Base-by-base conservation (phyloP, 2,329 filamentous ascomycete genomes). In the Ophiostoma sp. region DNA sequence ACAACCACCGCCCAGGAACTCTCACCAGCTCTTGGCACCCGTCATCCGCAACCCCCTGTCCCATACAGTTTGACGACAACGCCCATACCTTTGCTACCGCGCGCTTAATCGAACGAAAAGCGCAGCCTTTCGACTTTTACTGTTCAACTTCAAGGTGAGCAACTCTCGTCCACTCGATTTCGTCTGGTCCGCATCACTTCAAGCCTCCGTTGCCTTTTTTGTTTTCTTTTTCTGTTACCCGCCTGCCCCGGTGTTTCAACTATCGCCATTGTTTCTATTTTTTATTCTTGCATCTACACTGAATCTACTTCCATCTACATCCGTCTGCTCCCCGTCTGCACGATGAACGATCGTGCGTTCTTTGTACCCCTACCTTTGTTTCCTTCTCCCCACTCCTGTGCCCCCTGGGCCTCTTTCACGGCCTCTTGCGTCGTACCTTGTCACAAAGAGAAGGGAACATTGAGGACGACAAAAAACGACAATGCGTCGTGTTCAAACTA, bases 91-190 rank as follows among this genome's bases (percentile, higher is more conserved):
- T 36, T 55, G 17, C 66, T 75, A 52, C 73, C 74, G 74, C 74
- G 74, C 74, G 74, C 74, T 73, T 74, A 74, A 19, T 69, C 74
- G 64, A 69, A 12, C n/a, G 22, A 22, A 28, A 45, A 17, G 15
- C 45, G 7, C 11, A 55, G 15, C 45, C 31, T 45, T 31, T 48
- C 36, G 25, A 68, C 17, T 22, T 48, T 33, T 12, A 17, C 25
- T 68, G 15, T 19, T 45, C 61, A 45, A 25, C 19, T 15, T 39
- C 68, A 66, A 72, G 72, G 72, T 72, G 42, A 72, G 61, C 25
- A 39, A n/a, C 11, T 36, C 74, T 74, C 61, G n/a, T 71, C 72
- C 74, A 72, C 39, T 71, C 39, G 52, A 61, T 74, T 31, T 28
- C 7, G 6, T 42, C 25, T 36, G 2, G 19, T 50, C 55, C 9